Conservation (phyloP, 2,329 filamentous ascomycete species). For the Hypoxylon sp. region DNA sequence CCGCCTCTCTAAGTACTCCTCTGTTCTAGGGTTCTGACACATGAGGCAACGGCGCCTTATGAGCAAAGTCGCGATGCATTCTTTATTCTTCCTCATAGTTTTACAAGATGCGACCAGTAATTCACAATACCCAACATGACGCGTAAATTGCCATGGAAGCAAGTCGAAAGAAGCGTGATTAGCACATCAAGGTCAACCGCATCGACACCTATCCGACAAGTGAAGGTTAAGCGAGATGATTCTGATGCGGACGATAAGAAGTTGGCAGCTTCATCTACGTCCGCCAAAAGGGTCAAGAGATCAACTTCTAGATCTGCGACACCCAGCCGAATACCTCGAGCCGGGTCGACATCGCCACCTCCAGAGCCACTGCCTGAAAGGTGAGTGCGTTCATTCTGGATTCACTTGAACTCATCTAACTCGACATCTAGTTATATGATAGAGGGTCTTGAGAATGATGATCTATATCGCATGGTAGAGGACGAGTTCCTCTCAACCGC, state of each 20-base stretch:
- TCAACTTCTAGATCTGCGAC: slow-evolving; percentile 17
- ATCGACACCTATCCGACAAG: slow-evolving; percentile 37
- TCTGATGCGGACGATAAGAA: slow-evolving; percentile 22
- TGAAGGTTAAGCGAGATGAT: slow-evolving; percentile 29
- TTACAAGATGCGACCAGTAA: background rate
- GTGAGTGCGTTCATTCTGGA: slow-evolving; percentile 52
- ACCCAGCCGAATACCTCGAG: slow-evolving; percentile 49
- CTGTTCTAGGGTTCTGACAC: background rate
- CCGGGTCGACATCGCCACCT: slow-evolving; percentile 66
- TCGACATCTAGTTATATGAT: slow-evolving; percentile 68
- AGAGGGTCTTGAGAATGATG: slow-evolving; percentile 74
- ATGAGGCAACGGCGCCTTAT: background rate
- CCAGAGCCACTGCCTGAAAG: slow-evolving; percentile 62
- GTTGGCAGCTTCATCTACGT: slow-evolving; percentile 25
- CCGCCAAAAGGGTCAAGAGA: slow-evolving; percentile 22
- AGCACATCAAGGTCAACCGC: slow-evolving; percentile 25
- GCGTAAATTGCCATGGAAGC: slow-evolving; percentile 66
- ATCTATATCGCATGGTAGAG: slow-evolving; percentile 85
- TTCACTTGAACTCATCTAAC: slow-evolving; percentile 24
- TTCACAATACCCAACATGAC: slow-evolving; percentile 56
- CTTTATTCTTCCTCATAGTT: background rate
- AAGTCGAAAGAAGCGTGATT: slow-evolving; percentile 39
- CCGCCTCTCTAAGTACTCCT: background rate
- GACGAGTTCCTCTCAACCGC: slow-evolving; percentile 80
- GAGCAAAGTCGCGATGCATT: background rate